Conservation (phyloP, 2,329 filamentous ascomycete genomes). For the Diaporthe destruens region DNA sequence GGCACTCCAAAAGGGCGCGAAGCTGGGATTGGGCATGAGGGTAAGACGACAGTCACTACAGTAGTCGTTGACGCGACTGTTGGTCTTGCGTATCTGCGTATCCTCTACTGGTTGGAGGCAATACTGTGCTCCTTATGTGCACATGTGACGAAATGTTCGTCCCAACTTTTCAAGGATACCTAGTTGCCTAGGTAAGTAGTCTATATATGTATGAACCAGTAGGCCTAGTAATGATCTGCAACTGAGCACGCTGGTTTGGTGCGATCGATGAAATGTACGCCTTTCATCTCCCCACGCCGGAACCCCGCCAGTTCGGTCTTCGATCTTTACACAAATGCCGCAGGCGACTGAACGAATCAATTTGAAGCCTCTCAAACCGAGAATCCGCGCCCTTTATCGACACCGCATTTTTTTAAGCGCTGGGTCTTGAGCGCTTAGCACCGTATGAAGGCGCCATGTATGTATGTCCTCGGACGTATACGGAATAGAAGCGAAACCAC, state of each 20-base stretch:
- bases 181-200: not conserved
- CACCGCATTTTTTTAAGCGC: too few species aligned
- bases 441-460: too few species aligned
- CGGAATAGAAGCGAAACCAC: too few species aligned
- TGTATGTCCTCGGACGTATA: too few species aligned
- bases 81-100: not conserved
- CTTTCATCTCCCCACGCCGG: not conserved
- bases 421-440: too few species aligned
- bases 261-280: not conserved
- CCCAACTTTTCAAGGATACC: not conserved
- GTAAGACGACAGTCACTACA: not conserved
- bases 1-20: not conserved
- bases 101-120: not conserved
- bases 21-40: not conserved
- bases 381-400: not conserved
- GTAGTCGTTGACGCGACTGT: not conserved
- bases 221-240: not conserved
- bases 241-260: not conserved
- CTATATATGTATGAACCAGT: not conserved
- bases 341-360: conserved; percentile 6
- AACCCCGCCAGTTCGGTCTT: not conserved
- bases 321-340: not conserved
- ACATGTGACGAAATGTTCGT: not conserved
- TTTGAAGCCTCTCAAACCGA: not conserved
- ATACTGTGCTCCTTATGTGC: not conserved